These are phyloP conservation scores for Rhizophagus clarus DNA, from an alignment of 192 early-diverging fungal species.

Conservation along the genomic window DNA sequence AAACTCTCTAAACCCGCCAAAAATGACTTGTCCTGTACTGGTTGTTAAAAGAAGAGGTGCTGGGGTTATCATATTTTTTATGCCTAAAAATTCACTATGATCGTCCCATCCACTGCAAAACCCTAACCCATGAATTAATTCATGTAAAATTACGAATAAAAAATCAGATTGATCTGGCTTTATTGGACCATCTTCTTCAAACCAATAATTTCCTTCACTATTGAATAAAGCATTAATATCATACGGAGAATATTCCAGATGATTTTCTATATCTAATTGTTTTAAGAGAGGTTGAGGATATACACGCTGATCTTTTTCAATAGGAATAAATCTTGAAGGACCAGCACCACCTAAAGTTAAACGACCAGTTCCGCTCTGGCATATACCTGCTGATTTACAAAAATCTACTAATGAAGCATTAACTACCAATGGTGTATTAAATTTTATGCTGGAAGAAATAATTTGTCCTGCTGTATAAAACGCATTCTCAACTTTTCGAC, in stretches of 20 bases:
- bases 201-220: constrained; percentile 38
- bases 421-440: not conserved
- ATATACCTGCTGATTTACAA: not conserved
- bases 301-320: constrained; percentile 37
- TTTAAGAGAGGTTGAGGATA: constrained; percentile 49
- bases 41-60: not conserved
- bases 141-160: constrained; percentile 42
- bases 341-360: constrained; percentile 35
- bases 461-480: not conserved
- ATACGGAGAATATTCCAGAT: constrained; percentile 29
- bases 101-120: constrained; percentile 41
- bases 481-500: not conserved
- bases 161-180: constrained; percentile 39
- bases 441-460: not conserved
- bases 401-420: not conserved
- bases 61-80: constrained; percentile 36
- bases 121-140: constrained; percentile 50
- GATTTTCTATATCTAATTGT: constrained; percentile 33
- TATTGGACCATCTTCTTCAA: constrained; percentile 38
- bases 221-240: constrained; percentile 49
- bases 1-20: constrained; percentile 31
- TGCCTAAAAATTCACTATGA: constrained; percentile 10
- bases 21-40: not conserved
- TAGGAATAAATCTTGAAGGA: constrained; percentile 37
- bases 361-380: no score